phyloP scores from a whole-genome alignment of 179 eudicot species.

The Drosera spatulata region DNA sequence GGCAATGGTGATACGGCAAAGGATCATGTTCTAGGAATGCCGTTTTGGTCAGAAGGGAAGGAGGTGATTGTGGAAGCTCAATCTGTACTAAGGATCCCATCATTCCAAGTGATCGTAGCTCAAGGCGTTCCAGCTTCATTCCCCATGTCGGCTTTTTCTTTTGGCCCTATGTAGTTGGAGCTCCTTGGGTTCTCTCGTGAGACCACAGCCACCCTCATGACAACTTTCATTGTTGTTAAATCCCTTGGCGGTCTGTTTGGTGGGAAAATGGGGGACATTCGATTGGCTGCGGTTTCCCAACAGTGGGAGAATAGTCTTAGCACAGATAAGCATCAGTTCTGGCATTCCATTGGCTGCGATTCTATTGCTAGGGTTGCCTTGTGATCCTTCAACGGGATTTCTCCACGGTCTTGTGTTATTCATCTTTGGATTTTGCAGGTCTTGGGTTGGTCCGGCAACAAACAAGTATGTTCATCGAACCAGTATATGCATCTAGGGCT shows the following conservation, averaged over 20 bases:
- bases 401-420: slow-evolving; percentile 26
- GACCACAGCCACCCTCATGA: slow-evolving; percentile 23
- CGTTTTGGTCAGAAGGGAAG: slow-evolving; percentile 23
- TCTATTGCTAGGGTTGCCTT: slow-evolving; percentile 19
- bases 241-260: slow-evolving; percentile 42
- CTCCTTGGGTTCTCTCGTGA: slow-evolving; percentile 32
- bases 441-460: slow-evolving; percentile 35
- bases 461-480: slow-evolving; percentile 22
- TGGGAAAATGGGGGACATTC: slow-evolving; percentile 33
- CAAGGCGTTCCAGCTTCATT: slow-evolving; percentile 42
- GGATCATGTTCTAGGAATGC: slow-evolving; percentile 2
- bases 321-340: slow-evolving; percentile 38
- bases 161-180: slow-evolving; percentile 43
- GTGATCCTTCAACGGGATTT: slow-evolving; percentile 16
- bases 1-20: slow-evolving; percentile 2
- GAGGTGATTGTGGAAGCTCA: slow-evolving; percentile 24
- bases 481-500: too few species aligned
- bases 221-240: slow-evolving; percentile 19
- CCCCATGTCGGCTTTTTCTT: slow-evolving; percentile 39
- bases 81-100: slow-evolving; percentile 21
- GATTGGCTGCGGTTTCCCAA: slow-evolving; percentile 22
- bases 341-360: slow-evolving; percentile 31
- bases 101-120: slow-evolving; percentile 38
- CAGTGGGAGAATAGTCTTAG: slow-evolving; percentile 28
- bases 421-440: slow-evolving; percentile 24